phyloP scores from a whole-genome alignment of 2,329 filamentous ascomycete genomes.

The Penicillium janthinellum region DNA sequence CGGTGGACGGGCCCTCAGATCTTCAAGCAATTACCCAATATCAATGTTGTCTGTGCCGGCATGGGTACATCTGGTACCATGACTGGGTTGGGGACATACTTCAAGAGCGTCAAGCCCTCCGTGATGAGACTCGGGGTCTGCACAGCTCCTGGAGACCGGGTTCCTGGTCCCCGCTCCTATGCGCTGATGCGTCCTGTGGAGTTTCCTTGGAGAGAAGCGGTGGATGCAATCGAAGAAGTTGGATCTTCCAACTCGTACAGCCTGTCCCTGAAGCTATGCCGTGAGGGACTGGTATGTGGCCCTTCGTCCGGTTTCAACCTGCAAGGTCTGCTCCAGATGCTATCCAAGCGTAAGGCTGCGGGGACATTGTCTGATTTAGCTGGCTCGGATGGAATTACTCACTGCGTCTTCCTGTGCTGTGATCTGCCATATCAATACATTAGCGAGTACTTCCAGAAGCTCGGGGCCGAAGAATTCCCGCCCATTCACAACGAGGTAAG shows the following conservation, averaged over 20 bases:
- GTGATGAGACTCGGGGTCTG: conserved; percentile 51
- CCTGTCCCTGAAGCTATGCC: conserved; percentile 56
- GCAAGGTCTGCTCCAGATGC: conserved; percentile 53
- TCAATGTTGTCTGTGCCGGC: conserved; percentile 58
- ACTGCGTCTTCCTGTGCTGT: conserved; percentile 64
- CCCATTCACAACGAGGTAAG: conserved; percentile 51
- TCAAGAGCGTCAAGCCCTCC: conserved; percentile 51
- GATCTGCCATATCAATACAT: conserved; percentile 67
- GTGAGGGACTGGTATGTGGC: conserved; percentile 61
- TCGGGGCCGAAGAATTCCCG: conserved; percentile 53
- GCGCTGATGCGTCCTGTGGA: conserved; percentile 53
- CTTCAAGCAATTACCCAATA: conserved; percentile 57
- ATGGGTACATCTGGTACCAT: conserved; percentile 60
- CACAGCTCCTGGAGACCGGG: conserved; percentile 58
- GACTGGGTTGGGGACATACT: conserved; percentile 54
- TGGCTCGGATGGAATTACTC: conserved; percentile 49
- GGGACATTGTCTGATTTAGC: conserved; percentile 50
- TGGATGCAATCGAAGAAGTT: conserved; percentile 61
- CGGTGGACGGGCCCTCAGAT: conserved; percentile 64
- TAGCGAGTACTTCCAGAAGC: conserved; percentile 60
- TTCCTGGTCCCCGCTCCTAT: conserved; percentile 60
- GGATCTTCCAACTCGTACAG: conserved; percentile 57
- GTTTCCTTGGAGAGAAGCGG: conserved; percentile 60
- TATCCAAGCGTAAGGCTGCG: conserved; percentile 52
- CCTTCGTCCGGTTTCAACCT: conserved; percentile 64